Conservation (phyloP, 2,329 filamentous ascomycete genomes). For the Microsporum ferrugineum region DNA sequence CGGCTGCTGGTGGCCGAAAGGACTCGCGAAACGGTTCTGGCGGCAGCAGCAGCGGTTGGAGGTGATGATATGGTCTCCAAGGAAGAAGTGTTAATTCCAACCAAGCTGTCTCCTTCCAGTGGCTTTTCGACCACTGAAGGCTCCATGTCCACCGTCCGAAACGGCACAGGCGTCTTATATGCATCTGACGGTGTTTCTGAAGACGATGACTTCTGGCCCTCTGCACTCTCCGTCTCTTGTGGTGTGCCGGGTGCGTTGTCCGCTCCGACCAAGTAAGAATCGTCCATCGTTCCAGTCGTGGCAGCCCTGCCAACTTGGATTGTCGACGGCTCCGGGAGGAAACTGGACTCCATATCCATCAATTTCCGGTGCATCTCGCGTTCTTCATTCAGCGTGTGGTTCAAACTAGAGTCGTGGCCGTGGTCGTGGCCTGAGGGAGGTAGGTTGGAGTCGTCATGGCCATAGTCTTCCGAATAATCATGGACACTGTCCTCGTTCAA, state of each 20-base stretch:
- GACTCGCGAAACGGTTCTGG: slow-evolving; percentile 30
- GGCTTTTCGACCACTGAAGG: slow-evolving; percentile 9
- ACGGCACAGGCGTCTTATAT: slow-evolving; percentile 21
- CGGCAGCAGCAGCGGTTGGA: slow-evolving; percentile 34
- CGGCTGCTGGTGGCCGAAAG: slow-evolving; percentile 21
- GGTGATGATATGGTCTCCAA: slow-evolving; percentile 36
- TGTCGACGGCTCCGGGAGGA: slow-evolving; percentile 45
- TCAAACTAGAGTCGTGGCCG: slow-evolving; percentile 12
- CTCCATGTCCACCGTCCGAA: slow-evolving; percentile 8
- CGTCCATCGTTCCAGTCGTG: slow-evolving; percentile 25
- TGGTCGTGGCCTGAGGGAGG: slow-evolving; percentile 1
- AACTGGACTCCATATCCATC: slow-evolving; percentile 54
- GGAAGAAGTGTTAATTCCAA: slow-evolving; percentile 23
- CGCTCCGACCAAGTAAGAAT: slow-evolving; percentile 35
- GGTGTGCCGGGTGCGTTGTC: slow-evolving; percentile 16
- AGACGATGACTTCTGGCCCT: slow-evolving; percentile 13
- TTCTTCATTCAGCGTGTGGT: slow-evolving; percentile 42
- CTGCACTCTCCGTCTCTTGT: slow-evolving; percentile 4
- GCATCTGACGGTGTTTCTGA: slow-evolving; percentile 18
- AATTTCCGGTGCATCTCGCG: slow-evolving; percentile 48
- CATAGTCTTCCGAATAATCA: slow-evolving; percentile 14
- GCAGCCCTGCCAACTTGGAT: slow-evolving; percentile 25
- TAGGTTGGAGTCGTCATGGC: slow-evolving; percentile 20
- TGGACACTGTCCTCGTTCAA: slow-evolving; percentile 11
- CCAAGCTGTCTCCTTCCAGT: slow-evolving; percentile 6